Evolutionary conservation across 164 flowering plant species (phyloP).

Genomic region (Vitis amurensis): DNA sequence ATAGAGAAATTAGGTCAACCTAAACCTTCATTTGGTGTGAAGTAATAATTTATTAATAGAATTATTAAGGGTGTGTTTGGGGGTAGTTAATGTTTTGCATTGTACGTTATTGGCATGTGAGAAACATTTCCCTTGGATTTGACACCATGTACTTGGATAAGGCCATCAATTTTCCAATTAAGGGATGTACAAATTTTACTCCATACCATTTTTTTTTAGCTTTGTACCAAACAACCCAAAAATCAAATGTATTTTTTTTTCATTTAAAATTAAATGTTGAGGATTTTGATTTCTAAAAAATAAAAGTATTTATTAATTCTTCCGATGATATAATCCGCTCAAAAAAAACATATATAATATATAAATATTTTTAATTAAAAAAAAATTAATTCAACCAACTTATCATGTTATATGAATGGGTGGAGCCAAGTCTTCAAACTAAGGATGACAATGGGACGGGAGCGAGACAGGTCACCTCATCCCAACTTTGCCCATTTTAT

Average conservation of each 20-base stretch:
- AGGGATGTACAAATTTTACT: not conserved
- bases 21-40: slow-evolving; percentile 2
- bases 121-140: not conserved
- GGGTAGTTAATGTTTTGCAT: not conserved
- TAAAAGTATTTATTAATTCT: no score
- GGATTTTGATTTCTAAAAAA: no score
- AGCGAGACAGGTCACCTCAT: fast-evolving
- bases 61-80: slow-evolving; percentile 1
- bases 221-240: no score
- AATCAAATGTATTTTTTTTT: no score
- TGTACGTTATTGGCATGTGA: not conserved
- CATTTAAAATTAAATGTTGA: no score
- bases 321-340: no score
- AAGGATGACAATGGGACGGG: no score
- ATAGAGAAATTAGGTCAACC: slow-evolving; percentile 13
- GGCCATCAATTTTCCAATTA: not conserved
- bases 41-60: not conserved
- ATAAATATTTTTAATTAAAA: no score
- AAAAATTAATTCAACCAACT: no score
- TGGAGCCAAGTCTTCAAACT: no score
- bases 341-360: no score
- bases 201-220: not conserved
- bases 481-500: fast-evolving
- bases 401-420: no score
- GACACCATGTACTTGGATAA: not conserved